Base-by-base conservation (phyloP, 2,329 filamentous ascomycete species). In the Calycina marina region DNA sequence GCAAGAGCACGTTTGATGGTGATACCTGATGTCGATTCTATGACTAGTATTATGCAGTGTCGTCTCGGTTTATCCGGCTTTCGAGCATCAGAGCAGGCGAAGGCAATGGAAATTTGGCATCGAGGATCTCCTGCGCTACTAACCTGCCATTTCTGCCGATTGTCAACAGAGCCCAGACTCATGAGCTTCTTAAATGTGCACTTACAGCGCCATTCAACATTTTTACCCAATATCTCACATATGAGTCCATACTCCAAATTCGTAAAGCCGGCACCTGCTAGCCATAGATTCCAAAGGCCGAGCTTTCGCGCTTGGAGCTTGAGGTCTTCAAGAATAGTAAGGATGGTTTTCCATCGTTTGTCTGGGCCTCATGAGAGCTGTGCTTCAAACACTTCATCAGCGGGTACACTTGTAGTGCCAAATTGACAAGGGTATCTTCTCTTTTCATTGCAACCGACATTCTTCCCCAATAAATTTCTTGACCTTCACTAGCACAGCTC, bases 241-340 rank as follows among this genome's bases (percentile, higher is more conserved):
- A 94, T 94, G 46, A 94, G 62, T 8, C 84, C 88, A 54, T 94
- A 94, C 59, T 94, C 88, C 40, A 94, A 63, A 58, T 93, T 94
- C 18, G n/a, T 22, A n/a, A 22, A n/a, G n/a, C n/a, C n/a, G n/a
- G n/a, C n/a, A n/a, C n/a, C n/a, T n/a, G n/a, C n/a, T n/a, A n/a
- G n/a, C n/a, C n/a, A n/a, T n/a, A n/a, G n/a, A n/a, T n/a, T n/a
- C n/a, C n/a, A n/a, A n/a, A n/a, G n/a, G n/a, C n/a, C n/a, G n/a
- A n/a, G n/a, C n/a, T n/a, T n/a, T n/a, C n/a, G n/a, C n/a, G n/a
- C n/a, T n/a, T n/a, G n/a, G n/a, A n/a, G n/a, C n/a, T n/a, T n/a
- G n/a, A n/a, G n/a, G n/a, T n/a, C n/a, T n/a, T n/a, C n/a, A n/a
- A n/a, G n/a, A n/a, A n/a, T n/a, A n/a, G n/a, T n/a, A n/a, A n/a